Evolutionary conservation across 495 filamentous ascomycete species (phyloP).

Genomic region (Annulohypoxylon stygium): DNA sequence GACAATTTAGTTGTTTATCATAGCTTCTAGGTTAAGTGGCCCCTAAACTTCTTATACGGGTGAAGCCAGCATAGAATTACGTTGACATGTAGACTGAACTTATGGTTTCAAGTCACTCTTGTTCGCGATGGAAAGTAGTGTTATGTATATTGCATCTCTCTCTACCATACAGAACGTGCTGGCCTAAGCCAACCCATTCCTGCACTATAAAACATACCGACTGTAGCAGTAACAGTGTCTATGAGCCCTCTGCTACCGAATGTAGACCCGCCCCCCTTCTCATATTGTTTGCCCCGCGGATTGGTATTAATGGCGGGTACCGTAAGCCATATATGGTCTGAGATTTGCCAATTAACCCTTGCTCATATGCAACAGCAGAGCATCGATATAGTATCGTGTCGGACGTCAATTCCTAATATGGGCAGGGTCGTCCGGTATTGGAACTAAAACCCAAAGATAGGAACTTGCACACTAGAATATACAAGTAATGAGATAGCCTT

Average conservation of each 20-base stretch:
- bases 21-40: too few species aligned
- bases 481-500: conserved; percentile 21
- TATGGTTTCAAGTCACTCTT: background rate
- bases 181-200: conserved; percentile 17
- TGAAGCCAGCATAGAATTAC: background rate
- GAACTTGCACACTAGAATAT: conserved; percentile 19
- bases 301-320: conserved; percentile 19
- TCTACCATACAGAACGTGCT: conserved; percentile 20
- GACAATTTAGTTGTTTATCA: too few species aligned
- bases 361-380: conserved; percentile 7
- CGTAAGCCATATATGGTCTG: conserved; percentile 15
- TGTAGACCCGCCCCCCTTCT: background rate
- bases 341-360: background rate
- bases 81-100: background rate
- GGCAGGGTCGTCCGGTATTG: conserved; percentile 20
- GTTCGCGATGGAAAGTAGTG: background rate
- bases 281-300: conserved; percentile 17
- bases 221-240: conserved; percentile 27
- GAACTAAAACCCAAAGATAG: conserved; percentile 21
- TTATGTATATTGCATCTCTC: conserved; percentile 35
- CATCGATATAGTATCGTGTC: background rate
- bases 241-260: conserved; percentile 12
- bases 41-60: too few species aligned
- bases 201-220: conserved; percentile 31
- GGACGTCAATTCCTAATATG: conserved; percentile 7